Evolutionary conservation across 2,329 filamentous ascomycete genomes (phyloP), one percentile per base, ranked within the genome.

Genomic region (Apiospora rasikravindrae): DNA sequence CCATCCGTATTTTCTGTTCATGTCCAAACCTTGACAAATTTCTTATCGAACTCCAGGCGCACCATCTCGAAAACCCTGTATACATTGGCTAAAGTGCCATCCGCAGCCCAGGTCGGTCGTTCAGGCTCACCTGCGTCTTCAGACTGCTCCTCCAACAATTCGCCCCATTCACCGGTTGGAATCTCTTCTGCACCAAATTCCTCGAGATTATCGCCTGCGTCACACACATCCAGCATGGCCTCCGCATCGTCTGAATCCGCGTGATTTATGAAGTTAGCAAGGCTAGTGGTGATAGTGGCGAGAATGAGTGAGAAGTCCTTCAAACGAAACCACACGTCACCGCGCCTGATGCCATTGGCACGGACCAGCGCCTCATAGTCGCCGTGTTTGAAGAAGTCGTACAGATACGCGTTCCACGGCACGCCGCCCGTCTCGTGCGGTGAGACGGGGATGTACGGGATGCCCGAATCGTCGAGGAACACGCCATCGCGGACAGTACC

Each of bases 321-420:
- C 2, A 95, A 84, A 1, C 88, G 78, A 77, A 92, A 95, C 93
- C 93, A 95, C 11, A 94, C 86, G 67, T 94, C 91, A 5, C 89
- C 88, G 1, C 84, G 82, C 66, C 88, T 89, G 77, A 96, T 90
- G 2, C 87, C 85, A 78, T 96, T 95, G 44, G 90, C 92, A 0
- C 81, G 82, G 19, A 89, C 87, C 2, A 95, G 82, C 0, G 89
- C 87, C 1, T 85, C 78, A 24, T 91, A 80, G 77, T 92, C 89
- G 4, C 92, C 93, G 76, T 95, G 91, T 80, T 90, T 93, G 86
- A 89, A 95, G 81, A 95, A 96, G 80, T 95, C 92, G 73, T 92
- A 90, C 0, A 95, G 82, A 77, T 93, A 93, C 0, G 90, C 90
- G 75, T 94, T 94, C 73, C 90, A 85, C 0, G 87, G 88, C 16